phyloP scores from a whole-genome alignment of 495 filamentous ascomycete species.

The Penicillium lagena region DNA sequence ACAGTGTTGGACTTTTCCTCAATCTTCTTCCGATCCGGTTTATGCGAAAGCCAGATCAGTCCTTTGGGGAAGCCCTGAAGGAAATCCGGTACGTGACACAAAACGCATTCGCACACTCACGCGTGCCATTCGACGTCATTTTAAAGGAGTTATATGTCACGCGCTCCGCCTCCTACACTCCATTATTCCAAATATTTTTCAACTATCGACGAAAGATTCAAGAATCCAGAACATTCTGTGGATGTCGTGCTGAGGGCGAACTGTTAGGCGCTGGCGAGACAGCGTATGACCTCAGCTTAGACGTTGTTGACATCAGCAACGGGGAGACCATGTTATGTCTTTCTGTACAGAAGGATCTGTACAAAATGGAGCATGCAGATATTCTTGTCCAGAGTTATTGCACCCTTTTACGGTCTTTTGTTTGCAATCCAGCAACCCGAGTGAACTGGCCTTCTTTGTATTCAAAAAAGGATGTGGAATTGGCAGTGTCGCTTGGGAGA shows the following conservation, averaged over 20 bases:
- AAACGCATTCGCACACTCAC: conserved; percentile 22
- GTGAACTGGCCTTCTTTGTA: conserved; percentile 13
- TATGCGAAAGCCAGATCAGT: conserved; percentile 3
- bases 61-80: conserved; percentile 8
- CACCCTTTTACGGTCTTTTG: conserved; percentile 17
- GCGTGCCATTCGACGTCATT: conserved; percentile 39
- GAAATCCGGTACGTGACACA: conserved; percentile 12
- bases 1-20: conserved; percentile 36
- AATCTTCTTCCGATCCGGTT: conserved; percentile 44
- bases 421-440: conserved; percentile 12
- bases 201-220: conserved; percentile 28
- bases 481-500: conserved; percentile 5
- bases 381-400: conserved; percentile 23
- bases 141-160: conserved; percentile 28
- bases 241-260: conserved; percentile 6
- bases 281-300: conserved; percentile 16
- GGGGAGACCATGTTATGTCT: conserved; percentile 8
- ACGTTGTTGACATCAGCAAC: conserved; percentile 8
- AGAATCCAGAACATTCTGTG: conserved; percentile 11
- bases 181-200: conserved; percentile 34
- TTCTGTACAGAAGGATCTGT: conserved; percentile 15
- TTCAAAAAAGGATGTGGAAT: conserved; percentile 4
- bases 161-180: conserved; percentile 24
- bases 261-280: conserved; percentile 18
- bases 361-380: conserved; percentile 14